Evolutionary conservation across 164 flowering plant species (phyloP), one percentile per base, ranked within the genome.

Genomic region (Umbellularia californica): DNA sequence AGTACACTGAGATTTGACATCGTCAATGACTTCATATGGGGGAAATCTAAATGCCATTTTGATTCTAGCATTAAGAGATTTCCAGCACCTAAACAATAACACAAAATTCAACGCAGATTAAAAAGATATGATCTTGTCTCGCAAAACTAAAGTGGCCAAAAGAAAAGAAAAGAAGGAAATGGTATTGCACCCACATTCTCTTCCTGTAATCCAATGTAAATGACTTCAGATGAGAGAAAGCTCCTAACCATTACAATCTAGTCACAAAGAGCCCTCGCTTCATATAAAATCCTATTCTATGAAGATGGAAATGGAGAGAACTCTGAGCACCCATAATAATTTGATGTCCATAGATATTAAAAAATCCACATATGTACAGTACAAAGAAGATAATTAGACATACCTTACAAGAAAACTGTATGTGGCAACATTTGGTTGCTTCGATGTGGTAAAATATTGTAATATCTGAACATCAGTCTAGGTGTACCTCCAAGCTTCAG

Each of bases 391-490:
- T 13, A 75, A 72, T 24, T 70, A 75, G 28, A 58, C 80, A 74
- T 86, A 81, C 81, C 82, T 79, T 72, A 71, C 78, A 69, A 68
- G 11, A 24, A 77, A 69, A 74, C 75, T 50, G 60, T 58, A 75
- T 30, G 71, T 12, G 13, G 63, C 77, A 76, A 51, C 33, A 60
- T 70, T 30, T 27, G 65, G 23, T 68, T 75, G 51, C 72, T 41
- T 58, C 52, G 65, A 58, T 63, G 65, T 78, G 71, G 69, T 63
- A 73, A 82, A 41, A 72, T 15, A 55, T 30, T 77, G 70, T 70
- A 69, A 71, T 81, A 79, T 82, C 70, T 81, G 55, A 50, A 79
- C 82, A 71, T 55, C 71, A 25, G 65, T 69, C 63, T 60, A 81
- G 69, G 76, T 75, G 62, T 78, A 41, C 47, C 60, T 55, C 72